Evolutionary conservation across 331 rosid genomes (phyloP).

Genomic region (Phaseolus coccineus): DNA sequence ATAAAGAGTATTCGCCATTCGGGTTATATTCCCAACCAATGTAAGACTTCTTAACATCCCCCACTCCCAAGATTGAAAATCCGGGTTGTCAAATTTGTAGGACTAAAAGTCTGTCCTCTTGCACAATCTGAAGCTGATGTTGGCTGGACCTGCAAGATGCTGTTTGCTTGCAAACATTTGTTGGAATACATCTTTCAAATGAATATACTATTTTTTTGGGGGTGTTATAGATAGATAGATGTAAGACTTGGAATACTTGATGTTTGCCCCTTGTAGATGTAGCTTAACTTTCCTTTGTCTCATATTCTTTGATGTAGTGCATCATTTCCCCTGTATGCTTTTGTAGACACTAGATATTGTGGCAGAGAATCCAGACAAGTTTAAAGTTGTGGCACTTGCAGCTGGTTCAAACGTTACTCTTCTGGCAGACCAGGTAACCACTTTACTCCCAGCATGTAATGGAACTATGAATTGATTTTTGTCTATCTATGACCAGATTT

Average conservation of each 20-base stretch:
- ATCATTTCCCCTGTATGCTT: constrained; percentile 41
- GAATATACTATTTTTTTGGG: background rate
- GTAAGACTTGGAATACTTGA: constrained; percentile 5
- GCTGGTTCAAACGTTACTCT: constrained; percentile 96
- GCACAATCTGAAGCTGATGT: background rate
- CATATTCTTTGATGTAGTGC: constrained; percentile 14
- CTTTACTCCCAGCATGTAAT: constrained; percentile 9
- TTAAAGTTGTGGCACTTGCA: constrained; percentile 86
- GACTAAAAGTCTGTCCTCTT: too few relatives aligned
- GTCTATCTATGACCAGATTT: background rate
- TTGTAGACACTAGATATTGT: constrained; percentile 93
- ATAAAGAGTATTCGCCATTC: background rate
- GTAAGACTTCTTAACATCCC: background rate
- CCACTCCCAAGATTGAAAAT: too few relatives aligned
- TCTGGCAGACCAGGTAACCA: constrained; percentile 89
- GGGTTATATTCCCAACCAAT: background rate
- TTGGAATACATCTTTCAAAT: constrained; percentile 10
- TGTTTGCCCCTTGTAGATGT: constrained; percentile 32
- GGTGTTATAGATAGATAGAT: background rate
- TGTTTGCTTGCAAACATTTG: constrained; percentile 1
- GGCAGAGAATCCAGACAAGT: constrained; percentile 89
- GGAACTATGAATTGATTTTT: constrained; percentile 35
- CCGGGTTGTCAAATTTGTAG: too few relatives aligned
- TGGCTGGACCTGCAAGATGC: constrained; percentile 10
- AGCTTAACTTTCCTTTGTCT: constrained; percentile 12